Evolutionary conservation across 352 stramenopile genomes (phyloP).

Genomic region (Peronosclerospora sorghi): DNA sequence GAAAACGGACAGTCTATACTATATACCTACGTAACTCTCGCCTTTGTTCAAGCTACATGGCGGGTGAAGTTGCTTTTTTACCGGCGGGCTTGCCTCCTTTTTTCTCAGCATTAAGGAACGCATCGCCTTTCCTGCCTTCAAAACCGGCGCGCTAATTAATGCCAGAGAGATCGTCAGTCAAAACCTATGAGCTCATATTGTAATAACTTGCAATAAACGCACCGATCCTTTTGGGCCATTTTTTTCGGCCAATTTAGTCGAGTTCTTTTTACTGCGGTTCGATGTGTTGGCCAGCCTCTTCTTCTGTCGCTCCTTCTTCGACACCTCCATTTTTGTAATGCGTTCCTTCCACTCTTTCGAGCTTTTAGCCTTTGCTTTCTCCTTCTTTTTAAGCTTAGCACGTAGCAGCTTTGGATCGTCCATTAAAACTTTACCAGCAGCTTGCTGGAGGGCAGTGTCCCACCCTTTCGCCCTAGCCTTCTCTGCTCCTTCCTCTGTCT

Average conservation of each 20-base stretch:
- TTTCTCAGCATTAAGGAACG: conserved; percentile 57
- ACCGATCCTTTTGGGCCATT: conserved; percentile 31
- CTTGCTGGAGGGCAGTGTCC: conserved; percentile 67
- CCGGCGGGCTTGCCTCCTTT: conserved; percentile 21
- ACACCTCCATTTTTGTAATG: conserved; percentile 38
- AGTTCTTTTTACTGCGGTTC: conserved; percentile 16
- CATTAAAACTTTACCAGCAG: conserved; percentile 47
- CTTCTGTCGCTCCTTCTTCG: conserved; percentile 57
- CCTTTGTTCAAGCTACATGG: conserved; percentile 22
- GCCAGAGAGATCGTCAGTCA: too few species aligned
- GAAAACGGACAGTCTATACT: conserved; percentile 34
- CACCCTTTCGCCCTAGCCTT: conserved; percentile 54
- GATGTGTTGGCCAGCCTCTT: conserved; percentile 34
- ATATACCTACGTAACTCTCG: conserved; percentile 13
- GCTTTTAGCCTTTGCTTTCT: conserved; percentile 71
- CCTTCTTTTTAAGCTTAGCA: conserved; percentile 79
- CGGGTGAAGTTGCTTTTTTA: conserved; percentile 16
- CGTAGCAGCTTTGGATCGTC: conserved; percentile 71
- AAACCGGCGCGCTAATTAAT: conserved; percentile 51
- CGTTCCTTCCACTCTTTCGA: conserved; percentile 71
- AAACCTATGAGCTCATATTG: too few species aligned
- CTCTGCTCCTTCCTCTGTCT: conserved; percentile 61
- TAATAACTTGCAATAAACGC: conserved; percentile 2
- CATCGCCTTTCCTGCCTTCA: conserved; percentile 72
- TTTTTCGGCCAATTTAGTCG: conserved; percentile 25